Conservation (phyloP, 139 green algal species). For the Gonium pectorale region DNA sequence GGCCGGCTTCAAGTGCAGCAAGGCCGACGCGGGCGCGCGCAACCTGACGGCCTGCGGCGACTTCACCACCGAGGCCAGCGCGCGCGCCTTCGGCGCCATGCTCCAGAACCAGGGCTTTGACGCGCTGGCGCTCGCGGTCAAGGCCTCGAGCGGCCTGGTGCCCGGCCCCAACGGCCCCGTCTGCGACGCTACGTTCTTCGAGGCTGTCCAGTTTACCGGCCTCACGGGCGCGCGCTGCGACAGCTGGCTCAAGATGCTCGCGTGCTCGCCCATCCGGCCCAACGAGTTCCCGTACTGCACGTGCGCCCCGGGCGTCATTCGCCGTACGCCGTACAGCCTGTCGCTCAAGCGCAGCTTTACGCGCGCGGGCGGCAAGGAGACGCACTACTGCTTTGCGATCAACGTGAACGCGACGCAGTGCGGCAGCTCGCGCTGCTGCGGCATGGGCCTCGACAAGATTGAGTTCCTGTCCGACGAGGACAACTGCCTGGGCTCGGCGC, state of each 20-base stretch:
- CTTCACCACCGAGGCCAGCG: neutral
- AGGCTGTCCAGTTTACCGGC: neutral
- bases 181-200: neutral
- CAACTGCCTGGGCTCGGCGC: neutral
- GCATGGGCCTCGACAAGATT: slow-evolving; percentile 14
- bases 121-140: neutral
- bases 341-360: neutral
- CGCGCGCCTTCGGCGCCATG: neutral
- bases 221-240: neutral
- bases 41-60: slow-evolving; percentile 5
- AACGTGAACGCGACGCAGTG: neutral
- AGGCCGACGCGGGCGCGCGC: too few relatives aligned
- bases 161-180: neutral
- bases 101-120: neutral
- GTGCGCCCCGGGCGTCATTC: neutral
- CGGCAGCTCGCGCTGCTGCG: neutral
- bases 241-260: too few relatives aligned
- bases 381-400: slow-evolving; percentile 2
- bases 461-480: neutral
- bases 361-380: too few relatives aligned
- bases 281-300: slow-evolving; percentile 7
- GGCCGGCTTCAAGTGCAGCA: neutral
- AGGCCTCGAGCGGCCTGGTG: neutral
- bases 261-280: neutral
- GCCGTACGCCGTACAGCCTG: neutral